Evolutionary conservation across 495 filamentous ascomycete genomes (phyloP), one percentile per base, ranked within the genome.

Genomic region (Xylaria longipes): DNA sequence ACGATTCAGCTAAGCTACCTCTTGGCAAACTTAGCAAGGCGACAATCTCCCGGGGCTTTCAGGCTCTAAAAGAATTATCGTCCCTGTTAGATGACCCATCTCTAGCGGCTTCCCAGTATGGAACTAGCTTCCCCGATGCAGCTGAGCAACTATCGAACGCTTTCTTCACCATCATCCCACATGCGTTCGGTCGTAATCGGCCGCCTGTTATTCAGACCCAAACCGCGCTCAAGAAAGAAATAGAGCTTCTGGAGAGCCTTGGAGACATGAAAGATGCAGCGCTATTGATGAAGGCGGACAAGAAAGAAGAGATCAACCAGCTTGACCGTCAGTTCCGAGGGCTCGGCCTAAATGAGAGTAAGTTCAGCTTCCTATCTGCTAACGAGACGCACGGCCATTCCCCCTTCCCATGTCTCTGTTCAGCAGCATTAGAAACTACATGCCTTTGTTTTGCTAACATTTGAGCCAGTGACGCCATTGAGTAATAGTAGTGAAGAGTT

Each of bases 111-210:
- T 79, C 81, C 8, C 82, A 81, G 61, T 88, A 93, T 71, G 78
- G 77, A 0, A 80, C 67, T n/a, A 65, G 48, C 12, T 81, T 78
- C 46, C 11, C 4, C 12, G 27, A 71, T 0, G 88, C 88, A 0
- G 82, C 88, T 7, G 89, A 92, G 52, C 71, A 85, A 0, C 78
- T 95, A 1, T 91, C 92, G 57, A 93, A 95, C 73, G 80, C 82
- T 22, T 97, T 92, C 76, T 97, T 94, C 76, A 91, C 91, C 0
- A 83, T 90, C 45, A 97, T 97, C 70, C 94, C 94, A 0, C 94
- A 97, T 74, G 85, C 83, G 7, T 97, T 96, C 77, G 93, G 93
- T 20, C 89, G 93, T 15, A 87, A 87, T 54, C 84, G 88, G 0
- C 94, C 94, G 0, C 91, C 92, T 0, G 74, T 92, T 52, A 90